These are phyloP conservation scores for Haplosporangium gracile DNA, from an alignment of 192 early-diverging fungal species.

Conservation along the genomic window DNA sequence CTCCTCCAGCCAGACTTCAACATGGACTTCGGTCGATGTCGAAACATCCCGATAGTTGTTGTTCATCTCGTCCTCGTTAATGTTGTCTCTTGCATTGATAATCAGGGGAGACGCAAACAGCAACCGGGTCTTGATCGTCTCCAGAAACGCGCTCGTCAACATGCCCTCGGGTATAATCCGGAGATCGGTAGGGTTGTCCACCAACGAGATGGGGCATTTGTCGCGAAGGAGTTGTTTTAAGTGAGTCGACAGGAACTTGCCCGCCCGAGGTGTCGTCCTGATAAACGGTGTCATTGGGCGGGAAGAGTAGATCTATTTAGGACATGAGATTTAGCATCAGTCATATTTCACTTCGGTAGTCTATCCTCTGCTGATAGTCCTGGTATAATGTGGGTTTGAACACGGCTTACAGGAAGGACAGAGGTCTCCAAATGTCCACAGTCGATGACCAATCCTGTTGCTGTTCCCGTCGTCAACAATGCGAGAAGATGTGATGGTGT, in stretches of 20 bases:
- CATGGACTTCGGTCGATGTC: constrained; percentile 63
- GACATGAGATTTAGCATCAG: background rate
- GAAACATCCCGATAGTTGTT: constrained; percentile 60
- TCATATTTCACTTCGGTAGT: constrained; percentile 11
- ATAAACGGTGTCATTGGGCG: constrained; percentile 76
- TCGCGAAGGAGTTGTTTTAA: constrained; percentile 72
- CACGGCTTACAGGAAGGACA: constrained; percentile 79
- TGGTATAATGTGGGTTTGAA: background rate
- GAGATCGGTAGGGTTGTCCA: constrained; percentile 49
- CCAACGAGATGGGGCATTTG: constrained; percentile 60
- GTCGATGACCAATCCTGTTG: constrained; percentile 89
- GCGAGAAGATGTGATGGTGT: constrained; percentile 79
- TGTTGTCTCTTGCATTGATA: constrained; percentile 49
- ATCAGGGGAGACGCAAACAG: constrained; percentile 70
- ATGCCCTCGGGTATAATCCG: constrained; percentile 60
- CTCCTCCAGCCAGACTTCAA: constrained; percentile 49
- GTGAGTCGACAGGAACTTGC: constrained; percentile 68
- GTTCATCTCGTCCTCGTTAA: constrained; percentile 59
- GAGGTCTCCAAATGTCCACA: constrained; percentile 83
- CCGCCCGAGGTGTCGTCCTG: constrained; percentile 74
- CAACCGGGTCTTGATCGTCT: constrained; percentile 77
- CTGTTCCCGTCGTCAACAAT: constrained; percentile 79
- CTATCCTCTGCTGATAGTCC: background rate
- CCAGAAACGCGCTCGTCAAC: constrained; percentile 67
- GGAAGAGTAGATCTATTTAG: constrained; percentile 72